Conservation (phyloP, 73 alveolate species). For the Stentor roeselii region DNA sequence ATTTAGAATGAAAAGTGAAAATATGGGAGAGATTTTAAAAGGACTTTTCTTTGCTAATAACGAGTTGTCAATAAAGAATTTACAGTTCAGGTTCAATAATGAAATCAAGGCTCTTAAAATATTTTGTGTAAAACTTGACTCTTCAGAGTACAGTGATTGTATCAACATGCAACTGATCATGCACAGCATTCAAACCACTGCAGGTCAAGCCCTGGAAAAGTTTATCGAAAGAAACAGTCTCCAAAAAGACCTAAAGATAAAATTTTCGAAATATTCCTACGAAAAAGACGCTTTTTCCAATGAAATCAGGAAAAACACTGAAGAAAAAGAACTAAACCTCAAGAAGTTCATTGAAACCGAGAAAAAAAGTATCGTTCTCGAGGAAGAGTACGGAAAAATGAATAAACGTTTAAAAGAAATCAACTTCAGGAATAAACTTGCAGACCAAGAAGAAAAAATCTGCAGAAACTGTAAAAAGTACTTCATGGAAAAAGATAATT, state of each 20-base stretch:
- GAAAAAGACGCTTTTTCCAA: neutral
- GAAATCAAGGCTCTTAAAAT: no score
- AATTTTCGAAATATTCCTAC: no score
- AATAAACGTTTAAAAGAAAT: neutral
- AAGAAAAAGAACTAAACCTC: neutral
- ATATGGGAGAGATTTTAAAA: constrained; percentile 15
- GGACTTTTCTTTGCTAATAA: neutral
- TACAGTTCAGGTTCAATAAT: neutral
- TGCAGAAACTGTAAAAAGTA: constrained; percentile 55
- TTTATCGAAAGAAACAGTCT: neutral
- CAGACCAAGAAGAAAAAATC: constrained; percentile 33
- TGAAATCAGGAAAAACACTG: neutral
- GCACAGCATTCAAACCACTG: neutral
- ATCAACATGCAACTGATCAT: no score
- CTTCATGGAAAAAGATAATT: constrained; percentile 54
- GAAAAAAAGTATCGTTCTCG: neutral
- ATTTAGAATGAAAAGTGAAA: neutral
- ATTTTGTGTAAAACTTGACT: neutral
- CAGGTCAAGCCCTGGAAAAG: neutral
- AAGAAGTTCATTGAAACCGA: neutral
- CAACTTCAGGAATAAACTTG: no score
- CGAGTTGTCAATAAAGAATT: neutral
- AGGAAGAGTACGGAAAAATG: neutral
- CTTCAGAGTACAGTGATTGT: neutral
- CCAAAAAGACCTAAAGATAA: neutral